Evolutionary conservation across 2,329 filamentous ascomycete species (phyloP), one percentile per base, ranked within the genome.

Genomic region (Penicillium sp.): DNA sequence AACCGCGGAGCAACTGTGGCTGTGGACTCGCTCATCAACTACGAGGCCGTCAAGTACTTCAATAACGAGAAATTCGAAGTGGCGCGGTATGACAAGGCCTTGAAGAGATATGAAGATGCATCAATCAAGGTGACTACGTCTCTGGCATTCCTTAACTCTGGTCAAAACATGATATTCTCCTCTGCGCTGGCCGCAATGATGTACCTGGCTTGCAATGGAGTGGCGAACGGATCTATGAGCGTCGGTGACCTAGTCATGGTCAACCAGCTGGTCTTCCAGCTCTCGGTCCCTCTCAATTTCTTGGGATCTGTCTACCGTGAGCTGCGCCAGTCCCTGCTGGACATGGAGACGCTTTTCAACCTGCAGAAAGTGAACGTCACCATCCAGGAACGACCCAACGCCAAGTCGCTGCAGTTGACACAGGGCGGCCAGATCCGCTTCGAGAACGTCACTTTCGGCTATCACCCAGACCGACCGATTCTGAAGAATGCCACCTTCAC

Each of bases 1-100:
- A 99, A 97, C 75, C 90, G 87, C 71, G 94, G 91, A 0, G 95
- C 93, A 1, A 97, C 93, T 0, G 91, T 97, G 8, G 93, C 93
- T 0, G 92, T 97, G 1, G 94, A 99, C 76, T 96, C 92, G 0
- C 79, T 99, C 49, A 96, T 99, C 80, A 99, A 99, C 78, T 99
- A 97, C 69, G 94, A 99, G 75, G 93, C 95, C 14, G 94, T 99
- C 70, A 99, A 99, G 76, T 96, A 97, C 78, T 99, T 97, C 79
- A 99, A 99, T 79, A 99, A 99, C 69, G 95, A 99, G 71, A 90
- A 89, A 63, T 97, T 92, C 63, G 94, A 99, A 77, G 90, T 96
- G 42, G 83, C 84, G 32, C 85, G 94, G 40, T 99, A 99, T 72
- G 92, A 97, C 74, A 85, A 87, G 66, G 92, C 94, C 0, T 79